Evolutionary conservation across 352 stramenopile genomes (phyloP).

Genomic region (Phytophthora uliginosa): DNA sequence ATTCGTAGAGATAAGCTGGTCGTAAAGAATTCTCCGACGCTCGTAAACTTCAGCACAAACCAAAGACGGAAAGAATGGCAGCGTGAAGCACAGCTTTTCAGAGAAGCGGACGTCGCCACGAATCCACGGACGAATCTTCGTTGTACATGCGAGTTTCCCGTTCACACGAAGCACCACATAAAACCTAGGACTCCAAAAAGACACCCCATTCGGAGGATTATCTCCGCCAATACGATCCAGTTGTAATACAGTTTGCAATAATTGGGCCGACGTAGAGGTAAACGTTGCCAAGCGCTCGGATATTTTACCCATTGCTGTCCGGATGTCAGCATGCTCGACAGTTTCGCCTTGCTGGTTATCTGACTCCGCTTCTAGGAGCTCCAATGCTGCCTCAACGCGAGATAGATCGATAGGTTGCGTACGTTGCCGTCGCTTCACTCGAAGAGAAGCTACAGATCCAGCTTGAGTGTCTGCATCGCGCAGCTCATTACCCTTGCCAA

Average conservation of each 20-base stretch:
- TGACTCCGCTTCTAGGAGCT: slow-evolving; percentile 32
- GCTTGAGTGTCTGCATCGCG: slow-evolving; percentile 35
- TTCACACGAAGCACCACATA: slow-evolving; percentile 58
- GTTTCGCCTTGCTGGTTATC: slow-evolving; percentile 23
- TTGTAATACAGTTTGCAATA: slow-evolving; percentile 30
- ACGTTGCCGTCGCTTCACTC: slow-evolving; percentile 32
- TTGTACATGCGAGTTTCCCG: slow-evolving; percentile 47
- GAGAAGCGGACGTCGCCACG: slow-evolving; percentile 55
- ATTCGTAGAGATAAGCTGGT: slow-evolving; percentile 59
- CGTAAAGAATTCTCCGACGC: slow-evolving; percentile 34
- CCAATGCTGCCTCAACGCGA: slow-evolving; percentile 51
- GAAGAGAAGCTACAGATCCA: slow-evolving; percentile 7
- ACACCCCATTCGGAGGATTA: not conserved
- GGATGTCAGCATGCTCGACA: not conserved
- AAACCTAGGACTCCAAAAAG: slow-evolving; percentile 39
- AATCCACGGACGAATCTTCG: slow-evolving; percentile 32
- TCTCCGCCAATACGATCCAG: slow-evolving; percentile 16
- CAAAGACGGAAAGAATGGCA: slow-evolving; percentile 62
- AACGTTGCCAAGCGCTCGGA: slow-evolving; percentile 24
- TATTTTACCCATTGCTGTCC: slow-evolving; percentile 21
- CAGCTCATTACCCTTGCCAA: slow-evolving; percentile 62
- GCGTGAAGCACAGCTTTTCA: slow-evolving; percentile 55
- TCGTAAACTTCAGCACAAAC: slow-evolving; percentile 66
- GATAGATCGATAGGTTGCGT: slow-evolving; percentile 45
- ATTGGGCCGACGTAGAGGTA: slow-evolving; percentile 11